Evolutionary conservation across 257 asterid species (phyloP), one percentile per base, ranked within the genome.

Genomic region (Pogostemon cablin): DNA sequence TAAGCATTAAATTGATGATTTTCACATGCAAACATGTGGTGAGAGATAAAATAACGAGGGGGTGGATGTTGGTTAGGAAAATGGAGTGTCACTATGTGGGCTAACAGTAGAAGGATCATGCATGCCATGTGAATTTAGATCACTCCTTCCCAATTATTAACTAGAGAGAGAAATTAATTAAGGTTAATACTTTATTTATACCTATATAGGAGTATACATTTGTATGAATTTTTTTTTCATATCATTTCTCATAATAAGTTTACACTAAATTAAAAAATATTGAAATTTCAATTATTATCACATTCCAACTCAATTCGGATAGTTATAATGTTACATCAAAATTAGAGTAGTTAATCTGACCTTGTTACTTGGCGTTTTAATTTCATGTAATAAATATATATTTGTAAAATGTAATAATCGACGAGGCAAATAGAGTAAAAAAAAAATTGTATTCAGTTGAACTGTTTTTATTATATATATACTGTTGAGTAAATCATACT

Each of bases 11-110:
- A 9, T 59, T 47, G 58, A 7, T 39, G 37, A 75, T 40, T 37
- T 50, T 68, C 84, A 76, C 81, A 80, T 80, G 83, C 56, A 62
- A 54, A 41, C 83, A 79, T 79, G 83, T 75, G 82, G 71, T 37
- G 38, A n/a, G 66, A 35, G 53, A 56, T 71, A 41, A 40, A 48
- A 44, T 55, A 46, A 59, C 0, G 67, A 6, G 9, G 9, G 60
- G 8, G 32, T 20, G 74, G 59, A 7, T 53, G 59, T 53, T 53
- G 20, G 59, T 20, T 53, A 37, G 59, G 50, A 67, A 50, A 67
- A 77, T 67, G 81, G 83, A 56, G 54, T 70, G 79, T 70, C 72
- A 69, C 65, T 55, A 68, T 56, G 57, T 64, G 62, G 66, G 69
- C 9, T 34, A n/a, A 3, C 58, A 7, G 77, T 55, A 69, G 77